Evolutionary conservation across 805 yeast species (phyloP).

Genomic region (Saccharomyces mikatae): DNA sequence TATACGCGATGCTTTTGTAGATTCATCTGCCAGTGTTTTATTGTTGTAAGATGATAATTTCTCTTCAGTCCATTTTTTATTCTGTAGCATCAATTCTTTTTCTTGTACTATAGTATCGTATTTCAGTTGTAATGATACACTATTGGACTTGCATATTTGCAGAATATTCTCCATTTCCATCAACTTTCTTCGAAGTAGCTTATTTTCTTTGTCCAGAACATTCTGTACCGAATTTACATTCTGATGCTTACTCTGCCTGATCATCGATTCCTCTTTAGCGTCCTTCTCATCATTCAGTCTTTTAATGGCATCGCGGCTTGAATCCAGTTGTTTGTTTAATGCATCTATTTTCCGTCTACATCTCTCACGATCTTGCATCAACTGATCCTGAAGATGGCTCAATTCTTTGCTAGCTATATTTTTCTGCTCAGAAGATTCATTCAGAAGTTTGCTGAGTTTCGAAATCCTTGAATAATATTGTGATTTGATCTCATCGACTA

Average conservation of each 20-base stretch:
- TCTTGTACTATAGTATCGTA: slow-evolving; percentile 35
- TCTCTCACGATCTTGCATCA: slow-evolving; percentile 1
- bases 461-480: slow-evolving; percentile 7
- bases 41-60: slow-evolving; percentile 6
- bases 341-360: not conserved
- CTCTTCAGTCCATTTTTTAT: slow-evolving; percentile 27
- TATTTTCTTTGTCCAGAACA: slow-evolving; percentile 16
- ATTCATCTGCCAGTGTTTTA: slow-evolving; percentile 2
- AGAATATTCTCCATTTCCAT: slow-evolving; percentile 33
- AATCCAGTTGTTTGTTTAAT: not conserved
- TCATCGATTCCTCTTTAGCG: not conserved
- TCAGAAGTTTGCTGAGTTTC: slow-evolving; percentile 11
- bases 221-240: not conserved
- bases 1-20: not conserved
- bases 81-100: slow-evolving; percentile 20
- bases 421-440: slow-evolving; percentile 11
- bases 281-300: not conserved
- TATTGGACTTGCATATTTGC: slow-evolving; percentile 27
- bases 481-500: slow-evolving; percentile 36
- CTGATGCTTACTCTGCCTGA: not conserved
- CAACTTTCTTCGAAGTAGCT: slow-evolving; percentile 34
- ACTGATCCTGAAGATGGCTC: slow-evolving; percentile 2
- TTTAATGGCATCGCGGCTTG: not conserved
- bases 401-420: slow-evolving; percentile 5
- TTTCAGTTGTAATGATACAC: slow-evolving; percentile 27